A percentile compares a stretch with the other conserved stretches of the same genome.
Evolutionary conservation across 1,284 basidiomycete species (phyloP).

Genomic region (Stereum hirsutum): DNA sequence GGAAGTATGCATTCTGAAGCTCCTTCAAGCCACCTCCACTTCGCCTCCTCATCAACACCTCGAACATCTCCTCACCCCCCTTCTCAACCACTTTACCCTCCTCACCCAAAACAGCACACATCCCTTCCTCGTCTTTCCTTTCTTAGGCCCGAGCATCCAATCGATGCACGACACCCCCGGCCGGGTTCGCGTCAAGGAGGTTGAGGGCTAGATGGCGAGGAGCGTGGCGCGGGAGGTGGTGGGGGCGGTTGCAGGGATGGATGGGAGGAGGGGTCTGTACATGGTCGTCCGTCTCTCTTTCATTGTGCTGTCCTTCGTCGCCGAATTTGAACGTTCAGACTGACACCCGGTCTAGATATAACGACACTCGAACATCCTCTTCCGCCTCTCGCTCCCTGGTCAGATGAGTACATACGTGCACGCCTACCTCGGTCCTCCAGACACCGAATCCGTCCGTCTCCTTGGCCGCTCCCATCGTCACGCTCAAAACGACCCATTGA

Average conservation of each 20-base stretch:
- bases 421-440: constrained; percentile 16
- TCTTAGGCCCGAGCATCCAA: constrained; percentile 24
- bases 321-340: not conserved
- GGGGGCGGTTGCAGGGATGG: constrained; percentile 18
- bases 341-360: not conserved
- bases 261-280: constrained; percentile 22
- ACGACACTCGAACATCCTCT: constrained; percentile 20
- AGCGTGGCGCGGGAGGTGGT: constrained; percentile 22
- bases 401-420: constrained; percentile 20
- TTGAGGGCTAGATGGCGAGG: constrained; percentile 18
- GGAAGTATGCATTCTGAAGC: constrained; percentile 18
- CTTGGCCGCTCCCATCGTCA: not conserved
- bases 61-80: constrained; percentile 13
- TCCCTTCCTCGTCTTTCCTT: constrained; percentile 19
- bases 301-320: too few relatives aligned
- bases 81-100: constrained; percentile 22
- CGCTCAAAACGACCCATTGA: not conserved
- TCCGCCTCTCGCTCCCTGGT: constrained; percentile 17
- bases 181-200: constrained; percentile 15
- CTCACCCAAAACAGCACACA: constrained; percentile 17
- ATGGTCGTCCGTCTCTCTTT: constrained; percentile 29
- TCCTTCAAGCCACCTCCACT: constrained; percentile 10
- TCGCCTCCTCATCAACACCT: too few relatives aligned
- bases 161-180: constrained; percentile 22
- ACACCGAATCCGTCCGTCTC: constrained; percentile 17